These are phyloP conservation scores for Nemania sp. DNA, from an alignment of 2,329 filamentous ascomycete genomes.

Conservation along the genomic window DNA sequence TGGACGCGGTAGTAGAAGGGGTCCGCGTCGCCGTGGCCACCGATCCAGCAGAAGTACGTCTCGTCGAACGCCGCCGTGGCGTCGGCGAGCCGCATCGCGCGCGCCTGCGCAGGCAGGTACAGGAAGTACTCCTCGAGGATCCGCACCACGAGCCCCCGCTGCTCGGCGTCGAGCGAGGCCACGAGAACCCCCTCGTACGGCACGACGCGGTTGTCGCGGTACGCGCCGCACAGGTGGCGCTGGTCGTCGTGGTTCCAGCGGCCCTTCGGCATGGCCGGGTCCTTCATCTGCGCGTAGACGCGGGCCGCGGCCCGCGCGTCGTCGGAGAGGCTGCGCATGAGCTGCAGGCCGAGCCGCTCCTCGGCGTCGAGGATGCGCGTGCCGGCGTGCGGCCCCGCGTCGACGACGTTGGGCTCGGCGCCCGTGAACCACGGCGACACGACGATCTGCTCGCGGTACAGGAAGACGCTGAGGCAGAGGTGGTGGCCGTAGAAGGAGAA, in stretches of 20 bases:
- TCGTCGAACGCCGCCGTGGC: slow-evolving; percentile 63
- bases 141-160: slow-evolving; percentile 58
- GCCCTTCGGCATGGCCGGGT: slow-evolving; percentile 67
- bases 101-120: slow-evolving; percentile 65
- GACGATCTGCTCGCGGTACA: slow-evolving; percentile 67
- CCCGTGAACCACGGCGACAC: slow-evolving; percentile 78
- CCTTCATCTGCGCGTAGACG: slow-evolving; percentile 63
- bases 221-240: slow-evolving; percentile 76
- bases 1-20: slow-evolving; percentile 80
- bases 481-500: slow-evolving; percentile 80
- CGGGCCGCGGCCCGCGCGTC: slow-evolving; percentile 56
- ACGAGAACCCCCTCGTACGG: slow-evolving; percentile 72
- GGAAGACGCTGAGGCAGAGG: slow-evolving; percentile 72
- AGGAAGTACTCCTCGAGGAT: slow-evolving; percentile 69
- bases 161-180: slow-evolving; percentile 49
- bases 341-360: slow-evolving; percentile 64
- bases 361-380: slow-evolving; percentile 69
- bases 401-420: slow-evolving; percentile 78
- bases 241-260: slow-evolving; percentile 84
- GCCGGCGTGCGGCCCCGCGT: slow-evolving; percentile 64
- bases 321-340: slow-evolving; percentile 67
- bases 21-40: slow-evolving; percentile 67
- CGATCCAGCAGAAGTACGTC: slow-evolving; percentile 83
- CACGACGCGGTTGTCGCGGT: slow-evolving; percentile 76
- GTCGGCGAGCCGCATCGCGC: slow-evolving; percentile 58